Base-by-base conservation (phyloP, 805 yeast genomes). In the Yarrowia sp. region DNA sequence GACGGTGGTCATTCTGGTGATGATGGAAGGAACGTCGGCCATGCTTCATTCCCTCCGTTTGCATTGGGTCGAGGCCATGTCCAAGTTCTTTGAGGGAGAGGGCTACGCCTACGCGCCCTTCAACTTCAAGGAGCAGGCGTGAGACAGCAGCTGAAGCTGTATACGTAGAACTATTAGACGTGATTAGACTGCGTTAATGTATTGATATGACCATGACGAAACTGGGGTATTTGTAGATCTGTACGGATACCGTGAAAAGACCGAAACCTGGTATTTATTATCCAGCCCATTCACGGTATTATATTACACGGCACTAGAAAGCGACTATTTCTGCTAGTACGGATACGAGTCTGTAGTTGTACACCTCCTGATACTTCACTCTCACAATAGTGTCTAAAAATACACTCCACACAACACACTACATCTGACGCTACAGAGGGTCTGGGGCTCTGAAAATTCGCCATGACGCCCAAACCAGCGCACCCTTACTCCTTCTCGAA, bases 51-150 rank as follows among this genome's bases (percentile, higher is more conserved):
- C 98, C 20, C 85, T 95, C 75, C 90, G 99, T 81, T 83, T 95
- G 76, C 99, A 95, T 78, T 95, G 99, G 99, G 99, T 95, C 68
- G 99, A 95, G 81, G 90, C 98, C 17, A 95, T 95, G 99, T 91
- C 97, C 69, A 95, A 95, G 80, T 96, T 90, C 77, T 95, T 95
- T 74, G 96, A 90, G 76, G 99, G 99, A 76, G 99, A 94, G 76
- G 99, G 99, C 68, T 83, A 87, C 71, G 87, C 92, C 8, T 95
- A 91, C 76, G 86, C 85, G 71, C 98, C 99, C 15, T 94, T 92
- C 76, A 83, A 87, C 2, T 92, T 61, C 36, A 38, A 61, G 30
- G 56, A 50, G 8, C 20, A 47, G 39, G n/a, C 19, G n/a, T 49
- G 30, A 24, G 49, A 20, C 1, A 33, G 13, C 50, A 46, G 49